phyloP scores from a whole-genome alignment of 2,329 filamentous ascomycete species.

The Grosmannia clavigera region DNA sequence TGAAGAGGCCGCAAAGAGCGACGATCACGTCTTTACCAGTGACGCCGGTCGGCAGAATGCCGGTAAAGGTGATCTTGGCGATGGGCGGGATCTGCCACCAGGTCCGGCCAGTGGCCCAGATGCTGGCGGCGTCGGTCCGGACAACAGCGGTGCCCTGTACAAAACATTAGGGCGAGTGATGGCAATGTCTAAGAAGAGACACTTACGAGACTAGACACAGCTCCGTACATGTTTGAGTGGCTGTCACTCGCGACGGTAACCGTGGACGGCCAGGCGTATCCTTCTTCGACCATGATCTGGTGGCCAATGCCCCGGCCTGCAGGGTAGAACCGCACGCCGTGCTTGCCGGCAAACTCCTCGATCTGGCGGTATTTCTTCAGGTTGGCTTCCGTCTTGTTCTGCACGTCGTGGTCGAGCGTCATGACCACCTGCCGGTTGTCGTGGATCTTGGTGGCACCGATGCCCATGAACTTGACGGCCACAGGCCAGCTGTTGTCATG shows the following conservation, averaged over 20 bases:
- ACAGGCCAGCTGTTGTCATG: constrained; percentile 46
- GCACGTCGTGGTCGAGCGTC: constrained; percentile 79
- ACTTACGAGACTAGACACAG: constrained; percentile 48
- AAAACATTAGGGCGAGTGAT: too few relatives aligned
- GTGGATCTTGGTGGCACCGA: constrained; percentile 63
- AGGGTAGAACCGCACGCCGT: constrained; percentile 66
- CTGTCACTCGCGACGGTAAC: constrained; percentile 66
- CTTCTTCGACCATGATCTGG: constrained; percentile 83
- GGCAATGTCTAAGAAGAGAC: too few relatives aligned
- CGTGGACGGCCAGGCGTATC: constrained; percentile 68
- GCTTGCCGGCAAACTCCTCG: constrained; percentile 65
- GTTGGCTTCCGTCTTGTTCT: constrained; percentile 68
- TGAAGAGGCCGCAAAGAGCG: constrained; percentile 75
- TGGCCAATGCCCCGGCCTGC: constrained; percentile 42
- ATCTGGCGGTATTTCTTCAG: constrained; percentile 74
- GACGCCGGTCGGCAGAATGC: constrained; percentile 63
- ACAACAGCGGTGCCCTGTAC: constrained; percentile 61
- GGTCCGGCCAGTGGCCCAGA: constrained; percentile 71
- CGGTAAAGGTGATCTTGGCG: constrained; percentile 66
- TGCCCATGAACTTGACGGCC: constrained; percentile 67
- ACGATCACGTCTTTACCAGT: constrained; percentile 93
- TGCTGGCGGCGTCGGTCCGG: constrained; percentile 72
- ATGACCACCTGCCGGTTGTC: constrained; percentile 65
- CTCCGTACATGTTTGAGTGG: constrained; percentile 63
- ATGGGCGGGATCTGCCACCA: constrained; percentile 70